phyloP scores from a whole-genome alignment of 2,329 filamentous ascomycete genomes.

The Didymella sp. region DNA sequence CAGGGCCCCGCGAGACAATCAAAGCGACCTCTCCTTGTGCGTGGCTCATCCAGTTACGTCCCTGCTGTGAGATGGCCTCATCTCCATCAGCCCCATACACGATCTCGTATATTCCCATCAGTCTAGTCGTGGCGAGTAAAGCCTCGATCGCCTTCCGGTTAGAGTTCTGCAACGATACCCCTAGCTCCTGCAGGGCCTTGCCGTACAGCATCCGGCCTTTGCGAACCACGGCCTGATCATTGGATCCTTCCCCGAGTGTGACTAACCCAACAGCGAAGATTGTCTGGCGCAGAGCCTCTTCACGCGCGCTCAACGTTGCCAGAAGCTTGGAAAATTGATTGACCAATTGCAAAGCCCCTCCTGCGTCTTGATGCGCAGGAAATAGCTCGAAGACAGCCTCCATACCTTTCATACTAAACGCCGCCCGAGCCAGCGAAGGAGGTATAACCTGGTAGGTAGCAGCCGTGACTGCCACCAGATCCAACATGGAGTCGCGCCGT shows the following conservation, averaged over 20 bases:
- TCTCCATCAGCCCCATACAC: slow-evolving; percentile 37
- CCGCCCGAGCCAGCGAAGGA: slow-evolving; percentile 27
- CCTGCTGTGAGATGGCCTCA: slow-evolving; percentile 23
- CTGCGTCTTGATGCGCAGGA: slow-evolving; percentile 17
- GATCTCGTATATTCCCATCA: slow-evolving; percentile 26
- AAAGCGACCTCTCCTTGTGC: slow-evolving; percentile 37
- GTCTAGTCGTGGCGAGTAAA: slow-evolving; percentile 34
- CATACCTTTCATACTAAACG: slow-evolving; percentile 32
- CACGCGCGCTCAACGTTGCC: slow-evolving; percentile 26
- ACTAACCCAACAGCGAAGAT: slow-evolving; percentile 36
- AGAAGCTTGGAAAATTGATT: slow-evolving; percentile 27
- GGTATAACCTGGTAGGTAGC: slow-evolving; percentile 15
- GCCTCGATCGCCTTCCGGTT: slow-evolving; percentile 29
- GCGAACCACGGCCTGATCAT: slow-evolving; percentile 24
- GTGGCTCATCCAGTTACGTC: slow-evolving; percentile 40
- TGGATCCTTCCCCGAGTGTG: slow-evolving; percentile 28
- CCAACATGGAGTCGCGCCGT: background rate
- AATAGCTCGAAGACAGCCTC: slow-evolving; percentile 35
- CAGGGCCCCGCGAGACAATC: slow-evolving; percentile 30
- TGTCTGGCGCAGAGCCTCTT: slow-evolving; percentile 35
- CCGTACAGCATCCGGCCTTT: slow-evolving; percentile 38
- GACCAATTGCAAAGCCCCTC: background rate
- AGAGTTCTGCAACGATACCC: slow-evolving; percentile 28
- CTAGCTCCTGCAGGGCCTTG: slow-evolving; percentile 33
- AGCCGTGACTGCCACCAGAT: slow-evolving; percentile 9